Conservation (phyloP, 2,329 filamentous ascomycete species). For the Pseudogymnoascus verrucosus region DNA sequence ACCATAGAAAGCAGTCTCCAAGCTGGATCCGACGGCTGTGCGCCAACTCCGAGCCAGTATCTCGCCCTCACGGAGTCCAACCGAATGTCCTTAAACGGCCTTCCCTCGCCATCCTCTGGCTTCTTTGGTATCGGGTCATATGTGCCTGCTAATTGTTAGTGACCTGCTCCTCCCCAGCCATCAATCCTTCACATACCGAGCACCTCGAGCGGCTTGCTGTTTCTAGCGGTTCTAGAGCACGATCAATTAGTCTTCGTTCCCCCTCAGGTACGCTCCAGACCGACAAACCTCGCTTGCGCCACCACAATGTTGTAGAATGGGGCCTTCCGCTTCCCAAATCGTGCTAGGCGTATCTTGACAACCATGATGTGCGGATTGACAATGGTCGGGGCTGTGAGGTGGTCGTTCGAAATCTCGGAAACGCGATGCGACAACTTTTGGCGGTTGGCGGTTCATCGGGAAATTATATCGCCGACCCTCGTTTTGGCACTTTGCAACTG, state of each 20-base stretch:
- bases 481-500: neutral
- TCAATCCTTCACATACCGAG: constrained; percentile 44
- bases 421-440: constrained; percentile 8
- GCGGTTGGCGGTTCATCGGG: neutral
- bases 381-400: constrained; percentile 12
- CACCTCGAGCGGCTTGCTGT: constrained; percentile 86
- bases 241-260: neutral
- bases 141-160: constrained; percentile 36
- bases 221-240: constrained; percentile 64
- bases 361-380: constrained; percentile 56
- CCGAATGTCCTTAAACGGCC: constrained; percentile 83
- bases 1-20: constrained; percentile 85
- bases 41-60: constrained; percentile 96
- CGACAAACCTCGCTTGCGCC: constrained; percentile 71
- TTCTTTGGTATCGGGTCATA: constrained; percentile 61
- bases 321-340: constrained; percentile 80
- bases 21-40: constrained; percentile 83
- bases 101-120: constrained; percentile 52
- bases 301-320: constrained; percentile 98
- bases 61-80: constrained; percentile 72
- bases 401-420: constrained; percentile 10
- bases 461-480: constrained; percentile 1
- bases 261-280: neutral
- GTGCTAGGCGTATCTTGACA: constrained; percentile 84
- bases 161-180: neutral